A percentile compares a stretch with the other conserved stretches of the same genome.
phyloP scores from a whole-genome alignment of 2,329 filamentous ascomycete species.

The Venturia effusa region DNA sequence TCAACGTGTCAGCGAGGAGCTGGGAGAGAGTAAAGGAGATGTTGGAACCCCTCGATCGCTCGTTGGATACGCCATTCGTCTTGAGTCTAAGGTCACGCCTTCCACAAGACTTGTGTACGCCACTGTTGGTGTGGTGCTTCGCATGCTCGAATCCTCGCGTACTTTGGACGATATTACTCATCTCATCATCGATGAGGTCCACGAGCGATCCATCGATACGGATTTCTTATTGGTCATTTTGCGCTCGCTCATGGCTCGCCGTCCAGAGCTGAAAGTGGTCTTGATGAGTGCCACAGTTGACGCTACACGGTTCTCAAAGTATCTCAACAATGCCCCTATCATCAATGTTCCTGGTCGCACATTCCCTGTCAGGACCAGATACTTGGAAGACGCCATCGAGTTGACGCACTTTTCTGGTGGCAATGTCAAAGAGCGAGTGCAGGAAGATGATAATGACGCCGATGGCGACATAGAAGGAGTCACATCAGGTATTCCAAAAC shows the following conservation, averaged over 20 bases:
- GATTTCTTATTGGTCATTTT: conserved; percentile 92
- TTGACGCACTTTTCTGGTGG: conserved; percentile 63
- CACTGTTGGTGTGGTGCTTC: conserved; percentile 84
- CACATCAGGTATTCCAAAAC: conserved; percentile 49
- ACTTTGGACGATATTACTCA: conserved; percentile 86
- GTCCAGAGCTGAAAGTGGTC: conserved; percentile 80
- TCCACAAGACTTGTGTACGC: conserved; percentile 84
- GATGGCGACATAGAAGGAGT: conserved; percentile 37
- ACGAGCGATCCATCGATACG: conserved; percentile 88
- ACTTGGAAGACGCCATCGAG: conserved; percentile 87
- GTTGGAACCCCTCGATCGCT: conserved; percentile 74
- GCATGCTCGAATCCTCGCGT: conserved; percentile 86
- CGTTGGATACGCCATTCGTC: conserved; percentile 85
- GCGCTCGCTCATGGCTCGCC: conserved; percentile 63
- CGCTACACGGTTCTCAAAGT: conserved; percentile 79
- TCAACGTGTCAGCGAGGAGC: conserved; percentile 83
- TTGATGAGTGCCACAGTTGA: conserved; percentile 98
- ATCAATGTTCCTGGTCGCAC: conserved; percentile 87
- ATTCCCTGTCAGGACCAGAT: conserved; percentile 80
- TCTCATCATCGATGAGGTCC: conserved; percentile 92
- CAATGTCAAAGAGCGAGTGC: conserved; percentile 31
- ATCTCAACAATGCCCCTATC: conserved; percentile 75
- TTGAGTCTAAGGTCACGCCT: conserved; percentile 76
- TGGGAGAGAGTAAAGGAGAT: conserved; percentile 75
- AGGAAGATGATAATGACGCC: conserved; percentile 27